phyloP scores from a whole-genome alignment of 2,329 filamentous ascomycete genomes.

The Acephala macrosclerotiorum region DNA sequence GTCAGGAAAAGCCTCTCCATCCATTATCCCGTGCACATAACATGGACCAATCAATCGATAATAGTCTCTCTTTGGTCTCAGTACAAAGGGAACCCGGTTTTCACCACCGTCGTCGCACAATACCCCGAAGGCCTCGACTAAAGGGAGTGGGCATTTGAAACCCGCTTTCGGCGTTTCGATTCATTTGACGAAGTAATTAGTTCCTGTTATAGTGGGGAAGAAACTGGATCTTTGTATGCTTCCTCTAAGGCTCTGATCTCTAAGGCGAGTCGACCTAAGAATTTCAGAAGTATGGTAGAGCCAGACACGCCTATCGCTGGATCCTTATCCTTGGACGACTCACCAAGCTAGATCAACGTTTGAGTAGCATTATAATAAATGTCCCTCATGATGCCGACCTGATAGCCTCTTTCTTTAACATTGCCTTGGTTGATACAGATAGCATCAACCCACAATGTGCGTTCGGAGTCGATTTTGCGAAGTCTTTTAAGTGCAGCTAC shows the following conservation, averaged over 20 bases:
- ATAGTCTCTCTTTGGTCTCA: conserved; percentile 11
- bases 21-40: conserved; percentile 26
- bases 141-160: no score
- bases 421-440: conserved; percentile 32
- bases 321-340: not conserved
- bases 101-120: not conserved
- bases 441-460: no score
- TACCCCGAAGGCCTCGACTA: not conserved
- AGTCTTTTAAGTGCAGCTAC: not conserved
- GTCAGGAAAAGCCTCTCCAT: conserved; percentile 17
- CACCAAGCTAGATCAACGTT: not conserved
- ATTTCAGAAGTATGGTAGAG: not conserved
- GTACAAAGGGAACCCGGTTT: conserved; percentile 6
- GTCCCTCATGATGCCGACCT: not conserved
- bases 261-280: not conserved
- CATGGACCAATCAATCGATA: conserved; percentile 14
- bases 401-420: not conserved
- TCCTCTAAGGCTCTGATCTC: not conserved
- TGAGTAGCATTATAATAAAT: not conserved
- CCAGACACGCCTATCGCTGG: not conserved
- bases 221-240: not conserved
- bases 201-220: not conserved
- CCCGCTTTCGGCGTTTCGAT: not conserved
- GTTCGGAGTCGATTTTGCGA: not conserved
- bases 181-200: not conserved